phyloP scores from a whole-genome alignment of 2,329 filamentous ascomycete genomes.

The Pseudogymnoascus sp. region DNA sequence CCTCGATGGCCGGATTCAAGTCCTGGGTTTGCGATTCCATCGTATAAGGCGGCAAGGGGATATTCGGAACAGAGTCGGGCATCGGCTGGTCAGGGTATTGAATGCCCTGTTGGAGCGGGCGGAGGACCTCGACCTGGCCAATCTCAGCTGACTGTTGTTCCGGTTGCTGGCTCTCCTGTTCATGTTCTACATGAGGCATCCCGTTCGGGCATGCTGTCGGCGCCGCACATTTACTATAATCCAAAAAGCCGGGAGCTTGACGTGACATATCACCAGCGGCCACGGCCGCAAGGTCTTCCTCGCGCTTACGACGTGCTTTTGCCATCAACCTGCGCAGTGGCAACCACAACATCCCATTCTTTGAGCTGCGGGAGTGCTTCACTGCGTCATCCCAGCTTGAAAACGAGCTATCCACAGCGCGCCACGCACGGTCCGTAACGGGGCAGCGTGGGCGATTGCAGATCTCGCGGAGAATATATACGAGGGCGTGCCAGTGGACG shows the following conservation, averaged over 20 bases:
- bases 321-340: constrained; percentile 53
- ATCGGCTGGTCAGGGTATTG: background rate
- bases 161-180: background rate
- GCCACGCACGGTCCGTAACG: constrained; percentile 35
- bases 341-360: constrained; percentile 53
- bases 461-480: constrained; percentile 36
- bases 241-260: background rate
- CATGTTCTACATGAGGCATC: constrained; percentile 2
- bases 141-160: background rate
- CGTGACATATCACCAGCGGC: constrained; percentile 13
- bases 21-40: background rate
- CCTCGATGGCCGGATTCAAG: background rate
- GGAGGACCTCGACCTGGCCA: constrained; percentile 7
- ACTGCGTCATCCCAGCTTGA: constrained; percentile 20
- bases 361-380: constrained; percentile 26
- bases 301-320: constrained; percentile 47
- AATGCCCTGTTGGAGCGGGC: background rate
- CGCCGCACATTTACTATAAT: background rate
- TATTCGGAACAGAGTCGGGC: background rate
- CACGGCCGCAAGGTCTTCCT: constrained; percentile 36
- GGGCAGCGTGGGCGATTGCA: constrained; percentile 30
- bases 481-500: constrained; percentile 39
- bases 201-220: background rate
- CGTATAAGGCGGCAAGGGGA: background rate
- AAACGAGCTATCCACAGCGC: constrained; percentile 30